A percentile compares a stretch with the other conserved stretches of the same genome.
Conservation (phyloP, 2,329 filamentous ascomycete genomes). For the Colletotrichum navitas region DNA sequence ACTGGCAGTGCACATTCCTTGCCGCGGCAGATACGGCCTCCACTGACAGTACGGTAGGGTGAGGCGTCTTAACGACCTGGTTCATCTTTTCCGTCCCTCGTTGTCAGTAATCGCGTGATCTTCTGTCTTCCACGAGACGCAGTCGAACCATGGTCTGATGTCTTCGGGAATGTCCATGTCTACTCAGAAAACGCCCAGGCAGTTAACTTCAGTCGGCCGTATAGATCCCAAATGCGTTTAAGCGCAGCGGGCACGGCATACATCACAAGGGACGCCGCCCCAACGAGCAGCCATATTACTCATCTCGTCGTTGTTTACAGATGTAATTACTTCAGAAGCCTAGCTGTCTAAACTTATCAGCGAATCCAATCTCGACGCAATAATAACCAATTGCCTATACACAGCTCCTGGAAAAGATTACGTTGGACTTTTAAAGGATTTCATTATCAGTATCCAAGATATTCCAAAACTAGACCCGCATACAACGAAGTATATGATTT, state of each 20-base stretch:
- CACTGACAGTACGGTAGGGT: neutral
- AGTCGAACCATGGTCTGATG: neutral
- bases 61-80: neutral
- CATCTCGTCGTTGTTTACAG: conserved; percentile 8
- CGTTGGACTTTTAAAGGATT: neutral
- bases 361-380: too few species aligned
- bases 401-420: neutral
- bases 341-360: too few species aligned
- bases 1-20: conserved; percentile 14
- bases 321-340: neutral
- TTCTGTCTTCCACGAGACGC: neutral
- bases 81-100: neutral
- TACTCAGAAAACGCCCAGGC: neutral
- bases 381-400: too few species aligned
- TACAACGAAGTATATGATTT: neutral
- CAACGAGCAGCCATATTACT: conserved; percentile 15
- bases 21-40: neutral
- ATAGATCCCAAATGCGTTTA: conserved; percentile 13
- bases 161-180: neutral
- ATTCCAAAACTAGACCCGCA: neutral
- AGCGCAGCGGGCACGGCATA: conserved; percentile 20
- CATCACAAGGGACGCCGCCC: conserved; percentile 12
- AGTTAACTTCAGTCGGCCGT: neutral
- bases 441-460: neutral
- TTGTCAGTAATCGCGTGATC: neutral